A percentile compares a stretch with the other conserved stretches of the same genome.
These are phyloP conservation scores for Dothidotthia symphoricarpi DNA, from an alignment of 2,329 filamentous ascomycete genomes.

Conservation along the genomic window DNA sequence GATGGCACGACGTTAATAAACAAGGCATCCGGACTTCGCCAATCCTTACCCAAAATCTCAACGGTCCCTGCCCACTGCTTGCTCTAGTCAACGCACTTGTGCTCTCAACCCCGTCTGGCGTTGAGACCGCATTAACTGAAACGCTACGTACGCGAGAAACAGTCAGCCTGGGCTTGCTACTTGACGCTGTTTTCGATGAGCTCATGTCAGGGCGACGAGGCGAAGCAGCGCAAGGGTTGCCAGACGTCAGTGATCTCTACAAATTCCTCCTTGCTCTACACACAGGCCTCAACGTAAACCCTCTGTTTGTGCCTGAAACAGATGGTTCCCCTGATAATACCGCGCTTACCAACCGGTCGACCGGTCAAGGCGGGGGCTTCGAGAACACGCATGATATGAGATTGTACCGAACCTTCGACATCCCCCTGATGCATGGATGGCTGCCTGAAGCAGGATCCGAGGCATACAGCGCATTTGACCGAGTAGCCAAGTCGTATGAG, in stretches of 20 bases:
- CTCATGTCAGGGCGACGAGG: constrained; percentile 75
- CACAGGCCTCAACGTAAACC: constrained; percentile 98
- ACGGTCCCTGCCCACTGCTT: constrained; percentile 89
- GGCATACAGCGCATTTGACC: constrained; percentile 66
- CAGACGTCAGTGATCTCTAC: constrained; percentile 86
- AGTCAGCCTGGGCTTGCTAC: constrained; percentile 77
- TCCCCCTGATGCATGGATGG: constrained; percentile 94
- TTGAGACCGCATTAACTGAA: constrained; percentile 71
- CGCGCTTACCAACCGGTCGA: constrained; percentile 43
- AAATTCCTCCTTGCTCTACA: constrained; percentile 83
- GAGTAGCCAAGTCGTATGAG: constrained; percentile 82
- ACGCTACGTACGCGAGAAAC: constrained; percentile 78
- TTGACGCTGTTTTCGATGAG: constrained; percentile 91
- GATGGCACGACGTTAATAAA: constrained; percentile 69
- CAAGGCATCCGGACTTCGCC: constrained; percentile 72
- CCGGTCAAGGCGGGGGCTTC: constrained; percentile 67
- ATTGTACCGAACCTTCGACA: constrained; percentile 84
- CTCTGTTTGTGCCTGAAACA: constrained; percentile 68
- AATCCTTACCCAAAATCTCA: constrained; percentile 87
- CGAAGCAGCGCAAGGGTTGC: constrained; percentile 63
- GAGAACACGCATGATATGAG: constrained; percentile 83
- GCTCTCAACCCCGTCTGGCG: constrained; percentile 69
- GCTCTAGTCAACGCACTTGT: constrained; percentile 91
- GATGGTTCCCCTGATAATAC: constrained; percentile 36
- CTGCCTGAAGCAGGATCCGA: constrained; percentile 66